Evolutionary conservation across 371 early-diverging fungal genomes (phyloP), one percentile per base, ranked within the genome.

Genomic region (Syncephalastrum contaminatum): DNA sequence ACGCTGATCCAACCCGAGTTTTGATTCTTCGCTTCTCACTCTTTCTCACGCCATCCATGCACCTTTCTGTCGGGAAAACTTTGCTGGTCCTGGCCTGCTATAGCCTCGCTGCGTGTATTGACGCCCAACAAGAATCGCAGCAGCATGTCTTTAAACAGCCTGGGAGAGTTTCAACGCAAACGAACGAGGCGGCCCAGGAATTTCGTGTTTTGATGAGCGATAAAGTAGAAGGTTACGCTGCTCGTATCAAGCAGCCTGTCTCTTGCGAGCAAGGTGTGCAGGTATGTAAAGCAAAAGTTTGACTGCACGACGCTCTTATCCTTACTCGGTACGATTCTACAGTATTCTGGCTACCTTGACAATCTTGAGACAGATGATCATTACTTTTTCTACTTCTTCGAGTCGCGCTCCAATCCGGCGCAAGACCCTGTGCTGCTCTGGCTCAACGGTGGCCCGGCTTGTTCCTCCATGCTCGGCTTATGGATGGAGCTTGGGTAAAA

Each of bases 371-470:
- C 63, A 0, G 79, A 81, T 51, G 78, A 81, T 56, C 86, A 87
- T 58, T 77, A 85, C 48, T 94, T 90, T 75, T 92, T 94, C 69
- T 88, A 86, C 84, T 89, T 92, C 75, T 91, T 93, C 64, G 92
- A 90, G 60, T 88, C 89, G 4, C 86, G 89, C 30, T 69, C 70
- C 58, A 63, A 80, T n/a, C 88, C 91, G 4, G 64, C 60, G 6
- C 88, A 86, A 21, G 92, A 92, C 5, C 87, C 90, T 3, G 60
- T 90, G 44, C 81, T 92, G n/a, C 75, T 90, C 19, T 89, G 89
- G 88, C 62, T 89, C 58, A 83, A 85, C 40, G 93, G 91, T 25
- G 94, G 92, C 14, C 90, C 91, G 4, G 93, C 93, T 1, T 90
- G 90, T 62, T 83, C 86, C 14, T 86, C 87, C 5, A 68, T 85